phyloP scores from a whole-genome alignment of 2,329 filamentous ascomycete genomes.

The Grosmannia serpens region DNA sequence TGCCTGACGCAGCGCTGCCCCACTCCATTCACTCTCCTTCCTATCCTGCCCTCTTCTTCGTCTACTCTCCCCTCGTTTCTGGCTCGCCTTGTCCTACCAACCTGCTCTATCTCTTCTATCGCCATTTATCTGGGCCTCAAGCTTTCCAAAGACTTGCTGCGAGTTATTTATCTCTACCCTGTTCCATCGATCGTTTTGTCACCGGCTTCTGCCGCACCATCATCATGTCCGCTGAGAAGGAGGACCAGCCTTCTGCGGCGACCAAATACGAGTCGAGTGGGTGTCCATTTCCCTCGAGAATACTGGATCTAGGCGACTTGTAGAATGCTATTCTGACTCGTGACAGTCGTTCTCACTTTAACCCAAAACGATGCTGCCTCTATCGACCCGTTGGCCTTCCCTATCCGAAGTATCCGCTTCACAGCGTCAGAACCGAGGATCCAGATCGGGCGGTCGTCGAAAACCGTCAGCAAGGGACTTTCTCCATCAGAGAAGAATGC shows the following conservation, averaged over 20 bases:
- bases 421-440: constrained; percentile 14
- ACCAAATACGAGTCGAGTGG: not conserved
- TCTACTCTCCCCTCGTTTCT: not conserved
- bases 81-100: not conserved
- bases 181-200: not conserved
- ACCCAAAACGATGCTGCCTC: constrained; percentile 5
- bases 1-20: constrained; percentile 1
- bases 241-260: not conserved
- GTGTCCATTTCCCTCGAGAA: not conserved
- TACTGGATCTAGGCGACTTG: no score
- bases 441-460: constrained; percentile 33
- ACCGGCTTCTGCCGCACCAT: not conserved
- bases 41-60: not conserved
- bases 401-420: constrained; percentile 20
- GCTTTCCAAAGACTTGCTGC: not conserved
- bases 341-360: constrained; percentile 13
- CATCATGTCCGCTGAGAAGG: not conserved
- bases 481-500: constrained; percentile 35
- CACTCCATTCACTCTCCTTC: constrained; percentile 1
- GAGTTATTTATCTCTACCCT: not conserved
- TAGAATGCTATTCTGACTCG: not conserved
- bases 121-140: not conserved
- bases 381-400: constrained; percentile 6
- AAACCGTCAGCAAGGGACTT: constrained; percentile 30
- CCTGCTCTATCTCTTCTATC: not conserved